Base-by-base conservation (phyloP, 2,329 filamentous ascomycete genomes). In the Pseudovirgaria hyperparasitica region DNA sequence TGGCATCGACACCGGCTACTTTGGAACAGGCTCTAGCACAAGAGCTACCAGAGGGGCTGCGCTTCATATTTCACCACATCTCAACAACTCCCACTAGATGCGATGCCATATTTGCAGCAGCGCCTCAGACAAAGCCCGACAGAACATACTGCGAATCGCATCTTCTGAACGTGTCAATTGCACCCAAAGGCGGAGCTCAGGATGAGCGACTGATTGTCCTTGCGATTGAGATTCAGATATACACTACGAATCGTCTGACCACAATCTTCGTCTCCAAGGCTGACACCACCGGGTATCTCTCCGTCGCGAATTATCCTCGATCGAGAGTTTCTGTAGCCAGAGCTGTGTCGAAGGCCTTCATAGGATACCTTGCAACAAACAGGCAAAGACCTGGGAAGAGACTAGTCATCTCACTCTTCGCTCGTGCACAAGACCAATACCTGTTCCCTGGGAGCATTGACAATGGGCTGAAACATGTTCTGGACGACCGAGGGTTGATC, bases 191-290 rank as follows among this genome's bases (percentile, higher is more conserved):
- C 21, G 32, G 39, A 10, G 28, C 19, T 7, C 10, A 33, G 2
- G 36, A 43, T 8, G 45, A 57, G 12, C 64, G 73, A 35, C 65
- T 92, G 2, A 58, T 94, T 5, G 66, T 87, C 6, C 76, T 92
- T 32, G 87, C 80, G 10, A 67, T 98, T 36, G 90, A 98, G 50
- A 65, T 94, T 27, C 67, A 90, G 41, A 70, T 98, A 33, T 98
- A 92, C 55, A 80, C 57, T 1, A 93, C 86, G 0, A 69, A 71
- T 23, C 69, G 71, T 41, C 70, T 84, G 14, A 92, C 80, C 2
- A 94, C 82, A 4, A 68, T 96, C 28, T 98, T 98, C 50, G 78
- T 98, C 14, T 87, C 86, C 36, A 98, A 98, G 55, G 90, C 90
- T 25, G 90, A 98, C 57, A 94, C 90, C 7, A 94, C 87, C 0